These are phyloP conservation scores for Theileria luwenshuni DNA, from an alignment of 169 alveolate genomes.

Conservation along the genomic window DNA sequence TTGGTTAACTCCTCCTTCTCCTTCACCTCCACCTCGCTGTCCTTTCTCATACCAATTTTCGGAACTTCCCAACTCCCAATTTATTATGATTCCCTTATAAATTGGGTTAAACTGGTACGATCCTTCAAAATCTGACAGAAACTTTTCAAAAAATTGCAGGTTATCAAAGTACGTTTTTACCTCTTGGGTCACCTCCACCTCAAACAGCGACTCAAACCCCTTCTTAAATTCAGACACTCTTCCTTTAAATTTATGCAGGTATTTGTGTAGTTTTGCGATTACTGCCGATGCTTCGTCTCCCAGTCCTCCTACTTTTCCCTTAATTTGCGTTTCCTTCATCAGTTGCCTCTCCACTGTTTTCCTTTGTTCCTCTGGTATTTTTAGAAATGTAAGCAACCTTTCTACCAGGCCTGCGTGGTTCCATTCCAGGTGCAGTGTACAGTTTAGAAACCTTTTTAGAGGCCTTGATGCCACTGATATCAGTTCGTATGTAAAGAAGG, in stretches of 20 bases:
- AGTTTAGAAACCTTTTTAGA: constrained; percentile 24
- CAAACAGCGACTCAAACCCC: constrained; percentile 8
- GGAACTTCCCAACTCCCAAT: constrained; percentile 5
- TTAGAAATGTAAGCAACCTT: neutral
- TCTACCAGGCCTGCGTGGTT: constrained; percentile 20
- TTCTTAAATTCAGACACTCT: constrained; percentile 2
- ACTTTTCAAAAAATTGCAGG: constrained; percentile 4
- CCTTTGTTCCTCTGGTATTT: neutral
- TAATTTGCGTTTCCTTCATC: neutral
- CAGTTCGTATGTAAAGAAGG: constrained; percentile 54
- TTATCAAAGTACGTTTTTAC: neutral
- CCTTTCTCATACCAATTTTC: neutral
- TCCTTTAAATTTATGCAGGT: constrained; percentile 16
- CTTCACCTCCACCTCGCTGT: neutral
- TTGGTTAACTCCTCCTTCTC: neutral
- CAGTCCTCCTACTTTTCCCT: constrained; percentile 8
- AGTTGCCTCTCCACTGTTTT: neutral
- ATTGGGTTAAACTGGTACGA: constrained; percentile 1
- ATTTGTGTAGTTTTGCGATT: neutral
- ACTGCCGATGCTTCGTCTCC: neutral
- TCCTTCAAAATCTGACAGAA: constrained; percentile 14
- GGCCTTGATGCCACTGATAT: constrained; percentile 44
- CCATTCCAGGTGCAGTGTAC: constrained; percentile 51
- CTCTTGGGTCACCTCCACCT: neutral
- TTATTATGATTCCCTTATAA: neutral